phyloP scores from a whole-genome alignment of 2,329 filamentous ascomycete genomes.

The Cercospora sesami region DNA sequence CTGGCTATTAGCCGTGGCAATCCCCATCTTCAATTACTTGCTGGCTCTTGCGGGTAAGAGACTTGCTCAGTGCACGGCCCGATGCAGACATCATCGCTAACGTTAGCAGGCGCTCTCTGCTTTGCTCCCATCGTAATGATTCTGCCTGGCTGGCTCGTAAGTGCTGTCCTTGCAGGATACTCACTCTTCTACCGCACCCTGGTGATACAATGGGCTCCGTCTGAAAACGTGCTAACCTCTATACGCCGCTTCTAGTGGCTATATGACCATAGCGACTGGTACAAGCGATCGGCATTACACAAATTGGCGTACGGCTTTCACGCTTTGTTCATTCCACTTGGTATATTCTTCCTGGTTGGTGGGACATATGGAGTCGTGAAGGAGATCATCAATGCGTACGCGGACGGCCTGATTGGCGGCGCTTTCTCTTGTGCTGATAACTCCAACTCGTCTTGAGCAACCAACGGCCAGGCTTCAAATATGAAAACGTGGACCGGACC shows the following conservation, averaged over 20 bases:
- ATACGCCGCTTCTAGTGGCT: conserved; percentile 43
- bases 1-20: conserved; percentile 55
- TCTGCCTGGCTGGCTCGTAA: conserved; percentile 48
- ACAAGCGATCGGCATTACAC: conserved; percentile 40
- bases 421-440: conserved; percentile 55
- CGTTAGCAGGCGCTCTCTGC: conserved; percentile 39
- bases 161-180: neutral
- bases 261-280: conserved; percentile 49
- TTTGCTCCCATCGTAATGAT: conserved; percentile 54
- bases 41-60: conserved; percentile 50
- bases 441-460: conserved; percentile 30
- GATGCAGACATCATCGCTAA: neutral
- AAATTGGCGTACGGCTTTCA: conserved; percentile 46
- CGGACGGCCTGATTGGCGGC: conserved; percentile 47
- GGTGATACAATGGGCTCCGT: neutral
- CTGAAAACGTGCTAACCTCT: neutral
- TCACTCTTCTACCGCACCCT: neutral
- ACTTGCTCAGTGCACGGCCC: neutral
- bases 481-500: neutral
- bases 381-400: conserved; percentile 55
- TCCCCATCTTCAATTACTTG: conserved; percentile 58
- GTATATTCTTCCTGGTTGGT: conserved; percentile 51
- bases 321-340: conserved; percentile 46
- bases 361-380: conserved; percentile 55
- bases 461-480: neutral